phyloP scores from a whole-genome alignment of 192 early-diverging fungal genomes.

The Coemansia sp. region DNA sequence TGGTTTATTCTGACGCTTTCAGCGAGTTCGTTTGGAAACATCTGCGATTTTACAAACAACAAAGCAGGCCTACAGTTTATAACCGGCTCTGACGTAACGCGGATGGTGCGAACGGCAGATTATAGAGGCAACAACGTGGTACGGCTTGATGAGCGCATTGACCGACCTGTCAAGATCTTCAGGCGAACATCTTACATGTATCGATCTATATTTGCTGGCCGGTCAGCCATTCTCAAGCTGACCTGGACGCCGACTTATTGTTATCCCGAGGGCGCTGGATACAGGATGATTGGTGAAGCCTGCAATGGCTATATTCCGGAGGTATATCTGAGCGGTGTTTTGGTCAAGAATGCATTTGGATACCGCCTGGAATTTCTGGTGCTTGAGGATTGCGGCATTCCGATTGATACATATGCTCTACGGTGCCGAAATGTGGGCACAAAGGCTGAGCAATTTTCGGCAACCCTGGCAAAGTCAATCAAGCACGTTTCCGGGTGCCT shows the following conservation, averaged over 20 bases:
- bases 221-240: background rate
- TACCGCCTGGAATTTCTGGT: conserved; percentile 16
- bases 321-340: background rate
- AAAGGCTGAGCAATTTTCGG: no score
- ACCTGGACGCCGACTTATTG: conserved; percentile 7
- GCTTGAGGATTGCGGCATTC: conserved; percentile 10
- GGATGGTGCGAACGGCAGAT: background rate
- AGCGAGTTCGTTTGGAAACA: background rate
- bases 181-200: conserved; percentile 1
- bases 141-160: background rate
- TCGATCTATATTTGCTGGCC: background rate
- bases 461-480: background rate
- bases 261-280: conserved; percentile 17
- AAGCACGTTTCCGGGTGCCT: conserved; percentile 4
- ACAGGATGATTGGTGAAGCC: background rate
- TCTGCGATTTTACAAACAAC: background rate
- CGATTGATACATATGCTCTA: background rate
- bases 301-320: background rate
- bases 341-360: background rate
- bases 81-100: background rate
- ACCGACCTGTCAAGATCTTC: background rate
- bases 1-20: background rate
- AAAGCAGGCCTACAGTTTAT: background rate
- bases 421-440: background rate
- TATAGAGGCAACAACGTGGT: background rate